These are phyloP conservation scores for Kuraishia floccosa DNA, from an alignment of 805 yeast genomes.

Conservation along the genomic window DNA sequence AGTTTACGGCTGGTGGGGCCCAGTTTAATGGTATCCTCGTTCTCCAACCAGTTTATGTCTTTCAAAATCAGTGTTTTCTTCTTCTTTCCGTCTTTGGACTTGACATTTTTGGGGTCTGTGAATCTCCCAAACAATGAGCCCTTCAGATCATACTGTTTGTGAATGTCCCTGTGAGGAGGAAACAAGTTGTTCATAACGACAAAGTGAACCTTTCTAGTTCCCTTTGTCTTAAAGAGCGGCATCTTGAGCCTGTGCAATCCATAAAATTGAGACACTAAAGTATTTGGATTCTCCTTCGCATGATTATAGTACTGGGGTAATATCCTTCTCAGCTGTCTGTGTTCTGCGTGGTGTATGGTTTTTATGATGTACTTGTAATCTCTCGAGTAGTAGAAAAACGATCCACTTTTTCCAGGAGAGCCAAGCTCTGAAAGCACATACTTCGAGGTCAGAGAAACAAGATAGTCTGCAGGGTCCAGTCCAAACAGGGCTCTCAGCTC, in stretches of 20 bases:
- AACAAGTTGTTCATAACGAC: constrained; percentile 94
- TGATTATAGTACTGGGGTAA: constrained; percentile 72
- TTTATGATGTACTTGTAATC: constrained; percentile 92
- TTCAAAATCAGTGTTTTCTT: constrained; percentile 46
- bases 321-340: constrained; percentile 64
- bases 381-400: constrained; percentile 88
- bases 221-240: constrained; percentile 47
- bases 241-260: constrained; percentile 90
- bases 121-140: constrained; percentile 83
- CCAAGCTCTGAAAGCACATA: constrained; percentile 86
- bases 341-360: constrained; percentile 91
- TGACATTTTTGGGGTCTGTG: constrained; percentile 27
- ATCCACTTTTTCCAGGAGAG: constrained; percentile 95
- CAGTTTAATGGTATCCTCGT: constrained; percentile 50
- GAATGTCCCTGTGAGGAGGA: constrained; percentile 86
- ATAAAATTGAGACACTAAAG: constrained; percentile 88
- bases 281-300: constrained; percentile 75
- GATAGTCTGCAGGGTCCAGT: constrained; percentile 91
- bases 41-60: constrained; percentile 81
- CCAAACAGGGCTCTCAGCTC: constrained; percentile 73
- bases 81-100: constrained; percentile 14
- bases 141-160: constrained; percentile 78
- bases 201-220: constrained; percentile 71
- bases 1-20: constrained; percentile 58
- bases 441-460: constrained; percentile 85